Base-by-base conservation (phyloP, 148 eudicot genomes). In the Suaeda aralocaspica region DNA sequence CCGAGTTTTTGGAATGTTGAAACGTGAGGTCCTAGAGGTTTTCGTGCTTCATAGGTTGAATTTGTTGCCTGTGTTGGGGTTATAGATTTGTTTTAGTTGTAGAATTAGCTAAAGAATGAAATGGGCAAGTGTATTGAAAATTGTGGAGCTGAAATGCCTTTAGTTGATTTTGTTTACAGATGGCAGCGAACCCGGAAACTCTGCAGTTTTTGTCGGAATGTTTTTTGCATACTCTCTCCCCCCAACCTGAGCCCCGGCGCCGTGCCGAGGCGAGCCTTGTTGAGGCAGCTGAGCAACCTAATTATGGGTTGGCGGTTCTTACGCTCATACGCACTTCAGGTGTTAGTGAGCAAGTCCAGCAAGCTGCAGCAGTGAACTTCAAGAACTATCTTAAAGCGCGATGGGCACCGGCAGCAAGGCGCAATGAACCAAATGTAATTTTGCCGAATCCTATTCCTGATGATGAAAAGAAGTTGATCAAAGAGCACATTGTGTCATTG, bases 291-390 rank as follows among this genome's bases (percentile, higher is more conserved):
- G 88, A 82, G 18, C 76, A 77, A 6, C 88, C 91, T 49, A 89
- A 86, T 82, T 94, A 79, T 59, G 92, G 85, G 30, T 84, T 91
- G 22, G 91, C 92, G 28, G 91, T 94, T 41, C 98, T 94, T 76
- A 86, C 85, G 29, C 88, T 94, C 16, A 84, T 94, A 39, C 79
- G 84, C 51, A 60, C 65, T 0, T 66, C 67, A 24, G 45, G 92
- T 3, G 77, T 89, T 33, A 93, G 88, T 44, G 88, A 83, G 63
- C 76, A 84, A 70, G 78, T 84, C 82, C 89, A 89, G 50, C 96
- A 85, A 33, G 79, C 97, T 11, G 97, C 98, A 21, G 89, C 97
- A 7, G 97, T 94, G 30, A 84, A 84, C 88, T 91, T 94, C 79
- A 91, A 94, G 59, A 94, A 94, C 72, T 90, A 86, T 73, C 89